These are phyloP conservation scores for Alternaria infectoria DNA, from an alignment of 2,329 filamentous ascomycete genomes.

Conservation along the genomic window DNA sequence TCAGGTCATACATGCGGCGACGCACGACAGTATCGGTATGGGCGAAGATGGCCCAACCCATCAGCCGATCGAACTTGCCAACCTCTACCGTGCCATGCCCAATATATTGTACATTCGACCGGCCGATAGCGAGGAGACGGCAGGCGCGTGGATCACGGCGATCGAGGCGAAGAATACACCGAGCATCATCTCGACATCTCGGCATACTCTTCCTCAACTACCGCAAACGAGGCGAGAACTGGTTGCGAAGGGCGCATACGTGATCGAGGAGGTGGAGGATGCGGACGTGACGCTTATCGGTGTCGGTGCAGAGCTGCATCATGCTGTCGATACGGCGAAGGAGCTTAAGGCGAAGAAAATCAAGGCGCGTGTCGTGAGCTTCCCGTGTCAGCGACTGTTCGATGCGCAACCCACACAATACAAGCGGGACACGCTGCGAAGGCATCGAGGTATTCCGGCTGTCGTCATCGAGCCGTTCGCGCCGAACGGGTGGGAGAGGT, in stretches of 20 bases:
- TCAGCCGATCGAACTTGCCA: slow-evolving; percentile 64
- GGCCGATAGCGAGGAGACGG: slow-evolving; percentile 63
- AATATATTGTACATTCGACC: slow-evolving; percentile 67
- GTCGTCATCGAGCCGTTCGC: slow-evolving; percentile 68
- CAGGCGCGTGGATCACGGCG: slow-evolving; percentile 60
- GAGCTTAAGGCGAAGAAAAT: slow-evolving; percentile 50
- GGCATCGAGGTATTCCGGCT: slow-evolving; percentile 50
- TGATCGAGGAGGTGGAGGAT: slow-evolving; percentile 48
- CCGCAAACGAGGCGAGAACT: slow-evolving; percentile 46
- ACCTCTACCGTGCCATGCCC: slow-evolving; percentile 67
- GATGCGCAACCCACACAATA: slow-evolving; percentile 56
- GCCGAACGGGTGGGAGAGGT: slow-evolving; percentile 65
- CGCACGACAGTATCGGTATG: slow-evolving; percentile 62
- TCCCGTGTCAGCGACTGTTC: slow-evolving; percentile 60
- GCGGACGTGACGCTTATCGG: slow-evolving; percentile 55
- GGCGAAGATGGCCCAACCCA: slow-evolving; percentile 68
- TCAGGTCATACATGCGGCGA: slow-evolving; percentile 65
- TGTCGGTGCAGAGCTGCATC: slow-evolving; percentile 56
- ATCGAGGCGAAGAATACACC: slow-evolving; percentile 51
- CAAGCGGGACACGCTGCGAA: slow-evolving; percentile 54
- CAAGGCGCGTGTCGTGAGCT: slow-evolving; percentile 56
- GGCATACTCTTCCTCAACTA: slow-evolving; percentile 53
- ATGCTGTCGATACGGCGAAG: slow-evolving; percentile 53
- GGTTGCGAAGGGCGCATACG: slow-evolving; percentile 55
- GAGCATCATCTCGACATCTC: slow-evolving; percentile 56